phyloP scores from a whole-genome alignment of 805 yeast genomes.

The Tanozyma kutaoensis region DNA sequence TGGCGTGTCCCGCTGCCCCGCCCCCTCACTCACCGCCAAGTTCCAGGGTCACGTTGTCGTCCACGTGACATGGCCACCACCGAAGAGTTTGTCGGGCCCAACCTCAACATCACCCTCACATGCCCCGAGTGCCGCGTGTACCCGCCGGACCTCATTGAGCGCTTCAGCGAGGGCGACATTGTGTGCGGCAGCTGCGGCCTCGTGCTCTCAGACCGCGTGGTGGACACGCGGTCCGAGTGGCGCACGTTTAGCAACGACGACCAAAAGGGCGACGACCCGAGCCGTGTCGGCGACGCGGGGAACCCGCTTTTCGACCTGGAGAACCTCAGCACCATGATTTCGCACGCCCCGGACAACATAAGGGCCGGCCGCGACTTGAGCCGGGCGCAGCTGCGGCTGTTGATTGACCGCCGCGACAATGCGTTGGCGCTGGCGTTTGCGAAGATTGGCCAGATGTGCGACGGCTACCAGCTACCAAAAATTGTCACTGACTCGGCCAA shows the following conservation, averaged over 20 bases:
- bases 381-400: slow-evolving; percentile 76
- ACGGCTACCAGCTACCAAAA: slow-evolving; percentile 87
- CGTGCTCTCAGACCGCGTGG: slow-evolving; percentile 81
- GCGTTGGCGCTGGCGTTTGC: slow-evolving; percentile 83
- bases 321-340: slow-evolving; percentile 85
- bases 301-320: slow-evolving; percentile 86
- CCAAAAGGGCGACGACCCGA: slow-evolving; percentile 95
- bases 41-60: neutral
- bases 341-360: slow-evolving; percentile 77
- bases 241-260: slow-evolving; percentile 96
- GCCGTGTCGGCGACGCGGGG: slow-evolving; percentile 98
- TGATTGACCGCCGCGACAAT: slow-evolving; percentile 79
- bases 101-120: slow-evolving; percentile 75
- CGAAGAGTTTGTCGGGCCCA: slow-evolving; percentile 42
- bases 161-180: slow-evolving; percentile 95
- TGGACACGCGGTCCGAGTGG: slow-evolving; percentile 96
- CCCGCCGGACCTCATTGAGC: slow-evolving; percentile 90
- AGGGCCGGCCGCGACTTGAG: slow-evolving; percentile 79
- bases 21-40: too few relatives aligned
- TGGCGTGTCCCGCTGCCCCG: too few relatives aligned
- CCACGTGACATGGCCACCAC: neutral
- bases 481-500: slow-evolving; percentile 97
- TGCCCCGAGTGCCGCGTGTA: slow-evolving; percentile 95
- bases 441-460: slow-evolving; percentile 90
- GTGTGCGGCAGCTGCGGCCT: slow-evolving; percentile 97